These are phyloP conservation scores for Globisporangium recalcitrans DNA, from an alignment of 352 stramenopile species.

Conservation along the genomic window DNA sequence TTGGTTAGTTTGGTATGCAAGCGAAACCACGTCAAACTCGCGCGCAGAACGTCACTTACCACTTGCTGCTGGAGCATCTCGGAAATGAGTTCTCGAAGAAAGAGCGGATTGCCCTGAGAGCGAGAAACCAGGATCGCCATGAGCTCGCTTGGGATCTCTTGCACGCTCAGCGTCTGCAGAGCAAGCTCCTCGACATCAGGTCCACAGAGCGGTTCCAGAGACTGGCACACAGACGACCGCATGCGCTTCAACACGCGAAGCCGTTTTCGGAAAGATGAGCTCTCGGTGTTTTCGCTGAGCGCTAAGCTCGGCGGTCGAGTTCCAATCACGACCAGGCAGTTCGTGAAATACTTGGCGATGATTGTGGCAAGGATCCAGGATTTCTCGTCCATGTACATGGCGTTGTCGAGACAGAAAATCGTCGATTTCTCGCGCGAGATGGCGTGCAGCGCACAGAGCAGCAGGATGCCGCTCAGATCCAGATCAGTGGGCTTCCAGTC, in stretches of 20 bases:
- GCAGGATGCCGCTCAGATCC: slow-evolving; percentile 66
- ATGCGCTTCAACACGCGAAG: slow-evolving; percentile 69
- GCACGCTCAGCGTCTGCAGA: slow-evolving; percentile 57
- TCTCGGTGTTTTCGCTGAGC: slow-evolving; percentile 64
- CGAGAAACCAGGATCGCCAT: slow-evolving; percentile 62
- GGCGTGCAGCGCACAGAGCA: slow-evolving; percentile 72
- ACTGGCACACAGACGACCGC: slow-evolving; percentile 37
- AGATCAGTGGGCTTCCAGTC: slow-evolving; percentile 61
- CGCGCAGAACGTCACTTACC: slow-evolving; percentile 19
- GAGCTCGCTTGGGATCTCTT: slow-evolving; percentile 52
- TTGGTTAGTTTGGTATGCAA: neutral
- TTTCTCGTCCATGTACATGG: slow-evolving; percentile 87
- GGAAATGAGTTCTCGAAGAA: slow-evolving; percentile 79
- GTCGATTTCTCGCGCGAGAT: slow-evolving; percentile 66
- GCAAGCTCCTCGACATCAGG: slow-evolving; percentile 61
- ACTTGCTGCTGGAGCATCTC: slow-evolving; percentile 78
- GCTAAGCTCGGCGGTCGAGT: slow-evolving; percentile 64
- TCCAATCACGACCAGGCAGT: slow-evolving; percentile 70
- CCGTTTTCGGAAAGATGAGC: slow-evolving; percentile 70
- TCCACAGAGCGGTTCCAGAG: slow-evolving; percentile 49
- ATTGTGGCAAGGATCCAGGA: slow-evolving; percentile 79
- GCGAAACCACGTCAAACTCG: neutral
- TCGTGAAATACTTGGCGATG: slow-evolving; percentile 84
- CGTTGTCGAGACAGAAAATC: slow-evolving; percentile 79
- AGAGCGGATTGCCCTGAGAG: slow-evolving; percentile 80